Base-by-base conservation (phyloP, 1,139 yeast species). In the Taphrina confusa region DNA sequence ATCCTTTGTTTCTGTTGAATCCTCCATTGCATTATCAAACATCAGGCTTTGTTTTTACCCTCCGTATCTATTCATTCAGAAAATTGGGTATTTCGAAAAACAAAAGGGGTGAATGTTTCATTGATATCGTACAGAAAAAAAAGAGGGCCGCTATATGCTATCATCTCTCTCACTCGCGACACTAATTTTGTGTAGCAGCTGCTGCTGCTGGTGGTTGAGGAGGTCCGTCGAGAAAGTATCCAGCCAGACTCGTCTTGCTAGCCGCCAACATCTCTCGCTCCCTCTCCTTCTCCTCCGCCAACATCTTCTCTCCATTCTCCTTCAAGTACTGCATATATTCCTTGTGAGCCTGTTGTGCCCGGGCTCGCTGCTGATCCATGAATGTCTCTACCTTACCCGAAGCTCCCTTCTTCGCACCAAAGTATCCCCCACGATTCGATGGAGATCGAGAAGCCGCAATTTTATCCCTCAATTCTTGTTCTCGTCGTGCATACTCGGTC, bases 321-420 rank as follows among this genome's bases (percentile, higher is more conserved):
- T 84, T 82, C 69, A 92, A 81, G 72, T 87, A 83, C 73, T 83
- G 83, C 75, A 85, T 85, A 81, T 89, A 87, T 67, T 84, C 84
- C 70, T 85, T 84, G 74, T 89, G 92, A 72, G 89, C 91, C 77
- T 82, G 82, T 73, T 89, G 96, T 67, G 96, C 97, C 71, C 88
- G 94, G 72, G 90, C 95, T 71, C 97, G 86, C 66, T 90, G 85
- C 62, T 84, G 74, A 74, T 92, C 98, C 71, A 90, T 81, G 45
- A 96, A 96, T 86, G 90, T 87, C 75, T 88, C 87, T 62, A 86
- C 85, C 67, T 81, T 83, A 62, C 60, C 65, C 3, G 42, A 52
- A 20, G 37, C 55, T 74, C 57, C 79, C 74, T 60, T 86, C 80
- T 52, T 96, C 75, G 66, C 86, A 71, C 52, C 78, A 81, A 25